Conservation (phyloP, 2,329 filamentous ascomycete species). For the Ophiostoma piceae region DNA sequence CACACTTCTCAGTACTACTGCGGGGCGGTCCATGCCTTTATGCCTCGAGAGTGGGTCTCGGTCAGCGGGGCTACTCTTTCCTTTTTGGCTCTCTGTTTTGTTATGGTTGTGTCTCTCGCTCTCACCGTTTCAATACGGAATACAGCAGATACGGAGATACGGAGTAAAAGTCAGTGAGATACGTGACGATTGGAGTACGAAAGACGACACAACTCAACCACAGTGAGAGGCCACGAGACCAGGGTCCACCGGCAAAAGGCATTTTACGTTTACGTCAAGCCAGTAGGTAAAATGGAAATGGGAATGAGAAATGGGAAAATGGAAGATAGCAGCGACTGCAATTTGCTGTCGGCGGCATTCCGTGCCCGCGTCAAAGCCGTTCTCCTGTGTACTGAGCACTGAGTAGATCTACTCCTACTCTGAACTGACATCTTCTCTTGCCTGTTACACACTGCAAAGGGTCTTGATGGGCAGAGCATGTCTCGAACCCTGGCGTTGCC, state of each 20-base stretch:
- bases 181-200: neutral
- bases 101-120: neutral
- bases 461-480: neutral
- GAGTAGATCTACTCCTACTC: no score
- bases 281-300: constrained; percentile 2
- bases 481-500: neutral
- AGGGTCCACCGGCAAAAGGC: neutral
- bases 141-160: neutral
- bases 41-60: neutral
- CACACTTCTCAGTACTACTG: neutral
- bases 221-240: neutral
- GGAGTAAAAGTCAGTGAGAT: neutral
- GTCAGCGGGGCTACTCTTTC: constrained; percentile 1
- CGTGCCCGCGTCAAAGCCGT: neutral
- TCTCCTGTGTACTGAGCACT: neutral
- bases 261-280: neutral
- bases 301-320: no score
- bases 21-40: constrained; percentile 1
- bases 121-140: neutral
- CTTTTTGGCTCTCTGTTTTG: neutral
- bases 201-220: neutral
- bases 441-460: neutral
- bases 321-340: neutral
- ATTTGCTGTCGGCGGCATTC: neutral
- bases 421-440: no score